Evolutionary conservation across 768 basidiomycete genomes (phyloP), one percentile per base, ranked within the genome.

Genomic region (Lentinula guzmanii): DNA sequence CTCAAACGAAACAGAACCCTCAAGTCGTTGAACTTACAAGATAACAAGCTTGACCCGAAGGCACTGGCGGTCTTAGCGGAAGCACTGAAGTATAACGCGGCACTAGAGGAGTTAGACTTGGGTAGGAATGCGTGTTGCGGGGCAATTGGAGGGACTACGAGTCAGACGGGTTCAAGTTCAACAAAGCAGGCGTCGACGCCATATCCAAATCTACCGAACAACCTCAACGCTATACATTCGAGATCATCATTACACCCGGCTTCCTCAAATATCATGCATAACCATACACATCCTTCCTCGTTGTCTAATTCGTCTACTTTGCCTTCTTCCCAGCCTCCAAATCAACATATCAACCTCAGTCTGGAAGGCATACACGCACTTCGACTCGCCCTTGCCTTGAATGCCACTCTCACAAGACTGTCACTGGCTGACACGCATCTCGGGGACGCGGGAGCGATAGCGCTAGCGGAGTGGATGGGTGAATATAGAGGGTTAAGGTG

Each of bases 1-100:
- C 77, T 98, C 64, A 98, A 98, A 70, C 87, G 96, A 41, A 98
- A 99, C 72, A 80, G 95, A 48, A 98, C 96, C 3, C 78, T 98
- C 48, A 97, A 96, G 73, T 88, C 98, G 5, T 80, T 98, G 28
- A 98, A 98, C 71, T 75, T 98, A 56, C 89, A 91, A 68, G 96
- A 98, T 71, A 98, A 98, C 72, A 93, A 90, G 71, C 83, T 99
- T 5, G 96, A 96, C 61, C 83, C 91, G 0, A 76, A 81, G 8
- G 92, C 93, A 58, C 77, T 99, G 9, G 84, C 88, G 2, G 76
- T 81, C 0, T 79, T 99, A 9, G 28, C 37, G 65, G 10, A 65
- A 21, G 52, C 16, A 0, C 63, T 96, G 90, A 98, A 97, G 87
- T 97, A 96, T 70, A 99, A 99, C 68, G 84, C 90, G 2, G 85